These are phyloP conservation scores for Moricandia arvensis DNA, from an alignment of 345 rosid genomes.

Conservation along the genomic window DNA sequence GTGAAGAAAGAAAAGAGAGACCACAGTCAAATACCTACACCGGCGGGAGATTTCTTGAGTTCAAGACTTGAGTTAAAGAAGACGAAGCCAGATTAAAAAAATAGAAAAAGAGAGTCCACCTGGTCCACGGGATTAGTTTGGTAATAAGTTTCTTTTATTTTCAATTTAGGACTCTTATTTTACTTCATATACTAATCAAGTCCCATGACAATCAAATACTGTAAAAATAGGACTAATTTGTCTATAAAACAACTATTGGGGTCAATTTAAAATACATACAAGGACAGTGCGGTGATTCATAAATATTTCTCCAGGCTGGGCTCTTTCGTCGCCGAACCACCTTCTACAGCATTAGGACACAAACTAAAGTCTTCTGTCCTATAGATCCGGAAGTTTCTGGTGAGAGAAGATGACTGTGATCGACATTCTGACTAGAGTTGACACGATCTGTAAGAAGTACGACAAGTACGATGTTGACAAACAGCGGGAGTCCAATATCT, in stretches of 20 bases:
- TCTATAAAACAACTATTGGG: not conserved
- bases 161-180: not conserved
- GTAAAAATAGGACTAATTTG: not conserved
- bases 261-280: not conserved
- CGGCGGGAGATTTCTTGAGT: no score
- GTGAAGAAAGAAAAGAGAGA: no score
- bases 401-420: constrained; percentile 73
- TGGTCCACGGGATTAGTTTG: constrained; percentile 20
- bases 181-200: not conserved
- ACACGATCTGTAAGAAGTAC: constrained; percentile 90
- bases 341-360: constrained; percentile 10
- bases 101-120: not conserved
- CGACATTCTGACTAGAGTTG: constrained; percentile 89
- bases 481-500: constrained; percentile 73
- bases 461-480: constrained; percentile 90
- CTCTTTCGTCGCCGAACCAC: constrained; percentile 19
- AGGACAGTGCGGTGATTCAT: not conserved
- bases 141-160: not conserved
- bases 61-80: no score
- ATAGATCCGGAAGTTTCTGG: constrained; percentile 23
- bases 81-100: not conserved
- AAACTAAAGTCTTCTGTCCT: not conserved
- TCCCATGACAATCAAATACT: not conserved
- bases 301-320: constrained; percentile 22
- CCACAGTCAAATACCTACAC: no score